phyloP scores from a whole-genome alignment of 805 yeast species.

The Wickerhamomyces bisporus region DNA sequence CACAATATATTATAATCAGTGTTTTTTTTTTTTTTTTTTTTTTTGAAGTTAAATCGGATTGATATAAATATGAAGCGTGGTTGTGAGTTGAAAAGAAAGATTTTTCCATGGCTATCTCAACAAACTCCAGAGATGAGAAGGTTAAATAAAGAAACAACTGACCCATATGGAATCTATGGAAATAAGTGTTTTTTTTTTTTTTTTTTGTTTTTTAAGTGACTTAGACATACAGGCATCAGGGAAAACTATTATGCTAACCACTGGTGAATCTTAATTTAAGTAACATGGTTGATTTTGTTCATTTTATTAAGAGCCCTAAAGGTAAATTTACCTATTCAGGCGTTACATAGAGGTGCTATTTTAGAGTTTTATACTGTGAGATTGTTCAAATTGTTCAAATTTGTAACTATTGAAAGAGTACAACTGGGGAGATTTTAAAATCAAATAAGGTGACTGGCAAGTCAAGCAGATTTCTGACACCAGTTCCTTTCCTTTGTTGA shows the following conservation, averaged over 20 bases:
- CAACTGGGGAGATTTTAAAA: neutral
- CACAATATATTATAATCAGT: no score
- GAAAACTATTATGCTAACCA: conserved; percentile 30
- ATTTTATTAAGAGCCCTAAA: conserved; percentile 31
- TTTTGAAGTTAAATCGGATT: no score
- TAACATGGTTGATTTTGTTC: conserved; percentile 29
- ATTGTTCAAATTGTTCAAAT: conserved; percentile 5
- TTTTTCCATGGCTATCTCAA: no score
- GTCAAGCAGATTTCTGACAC: conserved; percentile 14
- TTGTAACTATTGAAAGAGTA: conserved; percentile 10
- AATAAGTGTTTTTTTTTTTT: no score
- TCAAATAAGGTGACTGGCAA: conserved; percentile 8
- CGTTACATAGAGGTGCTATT: conserved; percentile 25
- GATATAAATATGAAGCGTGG: no score
- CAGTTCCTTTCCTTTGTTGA: conserved; percentile 27
- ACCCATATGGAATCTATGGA: no score
- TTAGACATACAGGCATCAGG: no score
- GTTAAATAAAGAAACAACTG: no score
- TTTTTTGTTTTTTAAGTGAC: no score
- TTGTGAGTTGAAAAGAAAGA: no score
- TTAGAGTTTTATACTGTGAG: conserved; percentile 26
- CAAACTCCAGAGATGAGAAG: no score
- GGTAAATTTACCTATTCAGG: conserved; percentile 29
- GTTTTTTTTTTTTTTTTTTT: no score
- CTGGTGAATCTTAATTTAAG: conserved; percentile 24